Evolutionary conservation across 2,329 filamentous ascomycete species (phyloP), one percentile per base, ranked within the genome.

Genomic region (Ascosphaera aggregata): DNA sequence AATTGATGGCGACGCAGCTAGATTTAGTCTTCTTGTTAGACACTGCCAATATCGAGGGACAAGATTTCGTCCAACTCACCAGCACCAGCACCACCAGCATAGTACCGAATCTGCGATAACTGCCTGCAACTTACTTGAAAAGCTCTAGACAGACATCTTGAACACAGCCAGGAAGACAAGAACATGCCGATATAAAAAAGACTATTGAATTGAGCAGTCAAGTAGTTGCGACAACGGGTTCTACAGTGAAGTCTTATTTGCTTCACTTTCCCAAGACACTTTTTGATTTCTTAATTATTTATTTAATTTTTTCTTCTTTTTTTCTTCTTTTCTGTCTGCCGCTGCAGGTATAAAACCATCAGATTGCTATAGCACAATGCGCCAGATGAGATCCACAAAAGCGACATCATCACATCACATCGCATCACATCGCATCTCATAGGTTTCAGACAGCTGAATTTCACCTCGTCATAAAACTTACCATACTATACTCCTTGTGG

Each of bases 131-230:
- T 40, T 38, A 54, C 50, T 43, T 54, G 54, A 44, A 49, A 44
- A 43, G 56, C 49, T 40, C 56, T 56, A 43, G 51, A 51, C 40
- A 66, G 49, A 50, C 62, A 65, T 52, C 52, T 56, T 50, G 60
- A 57, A 49, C 63, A 67, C 52, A 61, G 52, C 60, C 61, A 64
- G 20, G 54, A 50, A 22, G 49, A 46, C 41, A 48, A 48, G 39
- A 56, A 48, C 62, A 64, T 64, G 43, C 45, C 22, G 22, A n/a
- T 51, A 48, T 39, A 42, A 36, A 41, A 40, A 32, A 13, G 37
- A 39, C 34, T 18, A 47, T 36, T 8, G 32, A n/a, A 13, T 13
- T 17, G 15, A 34, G n/a, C n/a, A n/a, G n/a, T n/a, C n/a, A n/a
- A n/a, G n/a, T n/a, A n/a, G n/a, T n/a, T n/a, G n/a, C 32, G 13